Evolutionary conservation across 192 early-diverging fungal species (phyloP), one percentile per base, ranked within the genome.

Genomic region (Gonapodya sp.): DNA sequence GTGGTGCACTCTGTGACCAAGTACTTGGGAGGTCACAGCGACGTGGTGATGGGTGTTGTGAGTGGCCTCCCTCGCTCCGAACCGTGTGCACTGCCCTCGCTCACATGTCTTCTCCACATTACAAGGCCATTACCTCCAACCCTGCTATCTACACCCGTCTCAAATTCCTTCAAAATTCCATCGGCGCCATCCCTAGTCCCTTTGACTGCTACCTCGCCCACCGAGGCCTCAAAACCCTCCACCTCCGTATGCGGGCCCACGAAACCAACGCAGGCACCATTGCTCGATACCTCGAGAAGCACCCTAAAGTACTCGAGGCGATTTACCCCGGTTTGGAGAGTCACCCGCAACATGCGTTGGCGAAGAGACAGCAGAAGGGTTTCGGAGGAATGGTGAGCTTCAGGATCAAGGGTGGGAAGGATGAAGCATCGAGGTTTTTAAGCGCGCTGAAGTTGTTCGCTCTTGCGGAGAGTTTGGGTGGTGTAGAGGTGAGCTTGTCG

Each of bases 11-110:
- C 96, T 30, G 96, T 96, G 31, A 99, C 96, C 79, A 98, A 98
- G 86, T 99, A 98, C 87, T 93, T 99, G 84, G 98, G 98, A 87
- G 96, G 97, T 73, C 96, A 99, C 86, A 97, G 96, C 31, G 97
- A 99, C 86, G 96, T 97, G 33, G 94, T 99, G 24, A 97, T 98
- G 95, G 97, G 97, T 84, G 90, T 96, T 35, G 95, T 64, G 24
- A 64, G 46, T 64, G 8, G 24, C 24, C 46, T 64, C 24, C 24
- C 95, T 31, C 90, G 93, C 31, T 96, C 95, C 77, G 94, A 90
- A 84, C 83, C 90, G 84, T 91, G 93, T 33, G 89, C 87, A 72
- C 82, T 97, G 73, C 86, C 87, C 79, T 89, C 92, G 31, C 94
- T 92, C 96, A 97, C 88, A 98, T 98, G 91, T 96, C 24, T 95